Conservation (phyloP, 2,329 filamentous ascomycete species). For the Sphaerulina musiva region DNA sequence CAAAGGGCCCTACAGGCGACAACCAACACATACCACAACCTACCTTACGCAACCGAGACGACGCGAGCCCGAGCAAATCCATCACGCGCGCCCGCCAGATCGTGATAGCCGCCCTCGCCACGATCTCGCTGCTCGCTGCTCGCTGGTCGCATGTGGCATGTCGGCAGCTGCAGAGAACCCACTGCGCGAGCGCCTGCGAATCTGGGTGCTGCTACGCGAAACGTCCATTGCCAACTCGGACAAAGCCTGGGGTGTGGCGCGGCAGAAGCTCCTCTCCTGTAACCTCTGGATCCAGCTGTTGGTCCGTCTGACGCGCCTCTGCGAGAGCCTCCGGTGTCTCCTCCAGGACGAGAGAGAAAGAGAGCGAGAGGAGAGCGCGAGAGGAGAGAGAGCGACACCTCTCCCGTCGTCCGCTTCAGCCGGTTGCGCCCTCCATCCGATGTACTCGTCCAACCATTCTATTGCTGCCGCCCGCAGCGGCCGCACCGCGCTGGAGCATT, state of each 20-base stretch:
- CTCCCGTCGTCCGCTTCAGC: background rate
- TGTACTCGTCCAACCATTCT: background rate
- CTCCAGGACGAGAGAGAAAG: background rate
- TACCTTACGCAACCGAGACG: conserved; percentile 4
- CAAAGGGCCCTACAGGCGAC: background rate
- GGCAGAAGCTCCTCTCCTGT: conserved; percentile 11
- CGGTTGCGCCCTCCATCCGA: background rate
- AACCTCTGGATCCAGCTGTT: conserved; percentile 3
- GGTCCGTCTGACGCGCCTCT: conserved; percentile 1
- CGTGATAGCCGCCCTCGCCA: background rate
- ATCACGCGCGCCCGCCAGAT: conserved; percentile 2
- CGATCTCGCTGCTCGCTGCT: background rate
- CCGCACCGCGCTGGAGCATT: conserved; percentile 13
- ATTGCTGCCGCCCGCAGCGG: conserved; percentile 7
- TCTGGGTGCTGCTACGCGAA: conserved; percentile 2
- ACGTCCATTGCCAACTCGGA: background rate
- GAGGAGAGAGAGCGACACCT: background rate
- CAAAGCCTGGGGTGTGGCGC: conserved; percentile 4
- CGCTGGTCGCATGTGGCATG: background rate
- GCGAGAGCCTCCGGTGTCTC: background rate
- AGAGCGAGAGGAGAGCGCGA: too few relatives aligned
- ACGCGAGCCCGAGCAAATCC: conserved; percentile 8
- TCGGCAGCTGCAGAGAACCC: conserved; percentile 1
- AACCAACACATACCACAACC: background rate
- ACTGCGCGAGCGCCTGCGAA: conserved; percentile 1